A percentile compares a stretch with the other conserved stretches of the same genome.
phyloP scores from a whole-genome alignment of 192 early-diverging fungal genomes.

The Backusella tarrabulga region DNA sequence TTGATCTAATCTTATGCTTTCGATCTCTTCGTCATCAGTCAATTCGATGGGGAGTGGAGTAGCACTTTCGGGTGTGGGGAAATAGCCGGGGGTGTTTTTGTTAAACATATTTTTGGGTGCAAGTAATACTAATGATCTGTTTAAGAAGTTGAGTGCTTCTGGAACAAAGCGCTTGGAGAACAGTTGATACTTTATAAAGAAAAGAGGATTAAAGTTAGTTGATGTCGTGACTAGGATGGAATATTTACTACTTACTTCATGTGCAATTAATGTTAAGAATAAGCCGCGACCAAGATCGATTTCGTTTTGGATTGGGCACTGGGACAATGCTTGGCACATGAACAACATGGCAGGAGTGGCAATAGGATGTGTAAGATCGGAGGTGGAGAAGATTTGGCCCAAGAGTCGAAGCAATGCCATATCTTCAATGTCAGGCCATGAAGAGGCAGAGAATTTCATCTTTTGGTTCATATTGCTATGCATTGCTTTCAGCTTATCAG shows the following conservation, averaged over 20 bases:
- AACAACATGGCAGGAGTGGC: conserved; percentile 82
- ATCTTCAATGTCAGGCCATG: conserved; percentile 55
- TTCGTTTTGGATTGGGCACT: conserved; percentile 55
- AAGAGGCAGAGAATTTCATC: conserved; percentile 19
- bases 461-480: conserved; percentile 40
- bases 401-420: conserved; percentile 68
- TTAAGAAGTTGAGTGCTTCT: conserved; percentile 70
- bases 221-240: no score
- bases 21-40: conserved; percentile 9
- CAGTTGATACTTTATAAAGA: conserved; percentile 50
- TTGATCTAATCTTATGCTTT: conserved; percentile 17
- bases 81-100: conserved; percentile 37
- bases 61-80: conserved; percentile 41
- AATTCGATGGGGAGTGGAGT: conserved; percentile 34
- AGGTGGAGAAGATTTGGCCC: conserved; percentile 84
- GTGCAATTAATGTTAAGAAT: conserved; percentile 70
- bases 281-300: conserved; percentile 72
- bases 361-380: conserved; percentile 86
- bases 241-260: conserved; percentile 47
- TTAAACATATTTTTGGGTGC: conserved; percentile 41
- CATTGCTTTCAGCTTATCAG: conserved; percentile 52
- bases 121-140: conserved; percentile 39
- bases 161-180: conserved; percentile 75
- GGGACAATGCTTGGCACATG: conserved; percentile 75
- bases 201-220: not conserved